Evolutionary conservation across 495 filamentous ascomycete genomes (phyloP).

Genomic region (Tuber magnatum): DNA sequence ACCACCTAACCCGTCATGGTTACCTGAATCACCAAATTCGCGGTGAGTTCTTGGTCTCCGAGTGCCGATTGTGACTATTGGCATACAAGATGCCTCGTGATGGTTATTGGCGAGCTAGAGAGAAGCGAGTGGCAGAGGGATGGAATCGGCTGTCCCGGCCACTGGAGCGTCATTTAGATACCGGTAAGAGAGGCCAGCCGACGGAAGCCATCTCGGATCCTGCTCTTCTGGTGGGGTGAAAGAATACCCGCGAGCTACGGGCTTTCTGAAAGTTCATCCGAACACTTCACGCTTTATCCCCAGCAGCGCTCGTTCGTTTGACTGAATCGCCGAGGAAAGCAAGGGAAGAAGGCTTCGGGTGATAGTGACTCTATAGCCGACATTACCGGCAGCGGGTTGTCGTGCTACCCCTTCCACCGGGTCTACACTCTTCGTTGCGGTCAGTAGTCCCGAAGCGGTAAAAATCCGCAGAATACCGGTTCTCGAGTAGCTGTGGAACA

Average conservation of each 20-base stretch:
- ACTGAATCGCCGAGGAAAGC: background rate
- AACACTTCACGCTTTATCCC: background rate
- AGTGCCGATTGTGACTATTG: background rate
- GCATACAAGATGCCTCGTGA: background rate
- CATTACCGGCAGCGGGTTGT: background rate
- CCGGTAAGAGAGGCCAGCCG: background rate
- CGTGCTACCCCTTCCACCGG: background rate
- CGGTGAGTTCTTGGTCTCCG: no score
- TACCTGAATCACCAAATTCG: background rate
- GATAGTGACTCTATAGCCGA: background rate
- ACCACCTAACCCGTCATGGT: background rate
- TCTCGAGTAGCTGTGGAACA: background rate
- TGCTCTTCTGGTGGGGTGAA: background rate
- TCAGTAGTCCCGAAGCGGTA: background rate
- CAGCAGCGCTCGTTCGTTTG: background rate
- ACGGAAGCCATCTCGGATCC: background rate
- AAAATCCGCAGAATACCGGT: no score
- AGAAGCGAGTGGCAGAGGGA: background rate
- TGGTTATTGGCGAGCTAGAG: background rate
- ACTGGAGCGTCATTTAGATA: background rate
- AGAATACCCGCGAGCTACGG: no score
- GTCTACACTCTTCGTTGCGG: background rate
- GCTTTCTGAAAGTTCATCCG: background rate
- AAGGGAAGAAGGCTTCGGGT: background rate
- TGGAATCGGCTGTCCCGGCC: background rate